These are phyloP conservation scores for Allium fistulosum DNA, from an alignment of 106 monocot species.

Conservation along the genomic window DNA sequence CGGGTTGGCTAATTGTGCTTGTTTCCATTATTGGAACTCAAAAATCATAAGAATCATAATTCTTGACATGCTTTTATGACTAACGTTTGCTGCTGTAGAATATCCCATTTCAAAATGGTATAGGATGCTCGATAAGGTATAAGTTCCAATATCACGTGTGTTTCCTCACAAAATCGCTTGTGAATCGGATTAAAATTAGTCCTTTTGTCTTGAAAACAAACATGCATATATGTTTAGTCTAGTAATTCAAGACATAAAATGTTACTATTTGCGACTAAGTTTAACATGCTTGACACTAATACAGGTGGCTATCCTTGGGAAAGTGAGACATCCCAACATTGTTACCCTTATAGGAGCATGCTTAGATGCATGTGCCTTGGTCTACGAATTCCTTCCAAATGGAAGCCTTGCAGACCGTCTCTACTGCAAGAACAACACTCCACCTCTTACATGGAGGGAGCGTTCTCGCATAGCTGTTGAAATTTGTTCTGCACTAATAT, in stretches of 20 bases:
- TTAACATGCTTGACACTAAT: not conserved
- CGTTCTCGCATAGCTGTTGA: slow-evolving; percentile 46
- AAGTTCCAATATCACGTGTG: slow-evolving; percentile 9
- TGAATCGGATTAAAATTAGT: slow-evolving; percentile 10
- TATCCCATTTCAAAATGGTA: slow-evolving; percentile 1
- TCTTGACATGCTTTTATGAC: not conserved
- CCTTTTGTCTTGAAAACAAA: slow-evolving; percentile 8
- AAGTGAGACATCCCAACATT: slow-evolving; percentile 70
- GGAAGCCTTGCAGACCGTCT: slow-evolving; percentile 72
- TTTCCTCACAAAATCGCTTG: slow-evolving; percentile 8
- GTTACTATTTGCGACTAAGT: no score
- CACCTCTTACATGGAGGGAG: slow-evolving; percentile 51
- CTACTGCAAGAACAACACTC: slow-evolving; percentile 19
- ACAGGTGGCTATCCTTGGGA: slow-evolving; percentile 51
- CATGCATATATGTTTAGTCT: slow-evolving; percentile 3
- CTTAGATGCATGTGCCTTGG: slow-evolving; percentile 35
- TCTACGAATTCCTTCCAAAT: slow-evolving; percentile 61
- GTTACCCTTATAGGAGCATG: slow-evolving; percentile 67
- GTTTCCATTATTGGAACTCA: no score
- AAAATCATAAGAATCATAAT: no score
- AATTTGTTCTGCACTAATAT: slow-evolving; percentile 64
- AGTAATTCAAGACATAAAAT: no score
- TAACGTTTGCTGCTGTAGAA: not conserved
- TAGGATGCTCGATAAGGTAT: slow-evolving; percentile 6
- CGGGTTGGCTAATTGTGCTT: no score